Percentiles rank a stretch among this genome's conserved stretches.
Conservation (phyloP, 257 asterid genomes). For the Thymus quinquecostatus region DNA sequence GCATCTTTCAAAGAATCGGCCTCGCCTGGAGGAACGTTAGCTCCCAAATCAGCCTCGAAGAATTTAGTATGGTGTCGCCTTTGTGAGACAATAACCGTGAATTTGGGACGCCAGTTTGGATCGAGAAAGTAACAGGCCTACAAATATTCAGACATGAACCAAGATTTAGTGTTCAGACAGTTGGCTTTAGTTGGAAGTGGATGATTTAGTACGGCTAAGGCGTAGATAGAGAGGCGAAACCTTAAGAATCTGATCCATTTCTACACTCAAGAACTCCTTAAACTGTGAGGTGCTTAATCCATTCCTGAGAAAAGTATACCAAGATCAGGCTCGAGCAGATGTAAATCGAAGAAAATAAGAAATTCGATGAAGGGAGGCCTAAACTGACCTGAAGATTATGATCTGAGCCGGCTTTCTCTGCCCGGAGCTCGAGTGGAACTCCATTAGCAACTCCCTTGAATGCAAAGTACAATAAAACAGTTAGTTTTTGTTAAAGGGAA, state of each 20-base stretch:
- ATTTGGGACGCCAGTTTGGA: slow-evolving; percentile 55
- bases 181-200: neutral
- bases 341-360: neutral
- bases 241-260: slow-evolving; percentile 51
- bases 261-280: slow-evolving; percentile 37
- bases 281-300: slow-evolving; percentile 47
- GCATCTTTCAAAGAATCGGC: neutral
- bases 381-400: slow-evolving; percentile 50
- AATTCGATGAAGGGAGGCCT: neutral
- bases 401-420: slow-evolving; percentile 50
- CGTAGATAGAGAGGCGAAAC: slow-evolving; percentile 27
- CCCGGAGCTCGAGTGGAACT: slow-evolving; percentile 48
- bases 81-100: slow-evolving; percentile 47
- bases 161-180: neutral
- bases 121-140: slow-evolving; percentile 56
- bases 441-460: slow-evolving; percentile 53
- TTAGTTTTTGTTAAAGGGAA: neutral
- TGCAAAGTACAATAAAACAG: neutral
- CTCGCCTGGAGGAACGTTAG: slow-evolving; percentile 49
- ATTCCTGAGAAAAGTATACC: slow-evolving; percentile 27
- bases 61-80: slow-evolving; percentile 58
- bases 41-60: slow-evolving; percentile 36
- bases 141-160: neutral
- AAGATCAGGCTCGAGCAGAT: neutral
- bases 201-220: neutral